phyloP scores from a whole-genome alignment of 2,329 filamentous ascomycete genomes.

The Alternaria sp. region DNA sequence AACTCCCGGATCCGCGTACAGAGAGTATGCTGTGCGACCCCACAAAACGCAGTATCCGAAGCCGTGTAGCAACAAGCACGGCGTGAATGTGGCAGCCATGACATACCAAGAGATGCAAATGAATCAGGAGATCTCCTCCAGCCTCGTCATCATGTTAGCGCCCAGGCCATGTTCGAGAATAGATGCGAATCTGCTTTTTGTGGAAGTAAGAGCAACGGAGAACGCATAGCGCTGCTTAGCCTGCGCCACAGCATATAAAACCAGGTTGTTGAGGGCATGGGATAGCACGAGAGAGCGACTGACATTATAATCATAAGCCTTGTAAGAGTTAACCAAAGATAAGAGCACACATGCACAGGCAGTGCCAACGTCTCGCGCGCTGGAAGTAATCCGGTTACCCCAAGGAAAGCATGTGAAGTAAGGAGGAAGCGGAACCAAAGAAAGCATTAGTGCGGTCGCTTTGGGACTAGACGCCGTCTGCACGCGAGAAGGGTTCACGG shows the following conservation, averaged over 20 bases:
- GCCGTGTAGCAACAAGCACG: constrained; percentile 5
- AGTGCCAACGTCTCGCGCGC: constrained; percentile 1
- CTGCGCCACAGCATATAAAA: not conserved
- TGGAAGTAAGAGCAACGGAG: not conserved
- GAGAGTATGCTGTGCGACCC: constrained; percentile 1
- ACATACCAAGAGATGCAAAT: not conserved
- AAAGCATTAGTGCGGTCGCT: constrained; percentile 1
- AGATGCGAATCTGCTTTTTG: not conserved
- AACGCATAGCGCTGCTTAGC: not conserved
- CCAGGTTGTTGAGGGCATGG: not conserved
- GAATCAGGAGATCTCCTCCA: not conserved
- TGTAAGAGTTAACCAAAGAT: not conserved
- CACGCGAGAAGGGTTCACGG: not conserved
- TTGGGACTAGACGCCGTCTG: not conserved
- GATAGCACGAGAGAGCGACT: not conserved
- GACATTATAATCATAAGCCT: not conserved
- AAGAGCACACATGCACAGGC: not conserved
- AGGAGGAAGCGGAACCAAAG: not conserved
- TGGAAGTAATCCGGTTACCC: constrained; percentile 5
- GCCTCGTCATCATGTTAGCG: not conserved
- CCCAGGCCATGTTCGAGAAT: not conserved
- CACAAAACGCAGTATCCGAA: constrained; percentile 3
- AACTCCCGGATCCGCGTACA: not conserved
- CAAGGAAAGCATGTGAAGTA: not conserved
- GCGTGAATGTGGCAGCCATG: not conserved